Percentiles rank a stretch among this genome's conserved stretches.
Conservation (phyloP, 768 basidiomycete genomes). For the Russula dissimulans region DNA sequence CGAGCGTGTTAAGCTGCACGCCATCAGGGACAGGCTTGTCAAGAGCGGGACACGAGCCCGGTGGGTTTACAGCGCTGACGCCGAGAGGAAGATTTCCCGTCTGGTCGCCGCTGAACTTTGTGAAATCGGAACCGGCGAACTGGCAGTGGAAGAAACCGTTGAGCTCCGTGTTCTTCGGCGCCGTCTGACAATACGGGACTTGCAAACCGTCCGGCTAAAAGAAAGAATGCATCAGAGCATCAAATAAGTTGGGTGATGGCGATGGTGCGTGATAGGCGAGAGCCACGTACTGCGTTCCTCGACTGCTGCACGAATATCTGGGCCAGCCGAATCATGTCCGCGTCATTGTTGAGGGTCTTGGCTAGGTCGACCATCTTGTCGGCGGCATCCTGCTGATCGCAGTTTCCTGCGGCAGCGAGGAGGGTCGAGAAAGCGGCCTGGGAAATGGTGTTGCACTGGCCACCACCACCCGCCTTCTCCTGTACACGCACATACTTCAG, state of each 20-base stretch:
- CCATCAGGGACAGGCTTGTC: conserved; percentile 42
- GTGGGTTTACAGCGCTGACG: conserved; percentile 32
- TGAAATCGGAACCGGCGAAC: conserved; percentile 37
- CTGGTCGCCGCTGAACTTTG: conserved; percentile 38
- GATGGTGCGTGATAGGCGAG: neutral
- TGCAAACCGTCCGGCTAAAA: conserved; percentile 33
- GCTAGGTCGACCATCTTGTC: conserved; percentile 43
- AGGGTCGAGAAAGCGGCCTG: conserved; percentile 48
- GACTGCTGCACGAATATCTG: conserved; percentile 51
- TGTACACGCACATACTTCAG: conserved; percentile 21
- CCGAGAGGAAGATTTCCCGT: conserved; percentile 46
- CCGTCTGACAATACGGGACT: conserved; percentile 43
- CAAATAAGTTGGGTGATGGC: neutral
- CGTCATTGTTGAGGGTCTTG: conserved; percentile 34
- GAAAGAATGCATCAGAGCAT: neutral
- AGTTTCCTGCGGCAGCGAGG: conserved; percentile 36
- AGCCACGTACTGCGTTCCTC: conserved; percentile 37
- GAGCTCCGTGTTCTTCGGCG: conserved; percentile 42
- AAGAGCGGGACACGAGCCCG: conserved; percentile 45
- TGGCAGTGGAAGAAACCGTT: conserved; percentile 51
- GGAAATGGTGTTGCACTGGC: conserved; percentile 47
- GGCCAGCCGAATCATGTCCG: conserved; percentile 40
- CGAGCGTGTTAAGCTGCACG: conserved; percentile 33
- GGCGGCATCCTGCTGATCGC: conserved; percentile 40
- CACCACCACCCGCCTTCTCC: conserved; percentile 46